Conservation (phyloP, 192 early-diverging fungal genomes). For the Coemansia sp. region DNA sequence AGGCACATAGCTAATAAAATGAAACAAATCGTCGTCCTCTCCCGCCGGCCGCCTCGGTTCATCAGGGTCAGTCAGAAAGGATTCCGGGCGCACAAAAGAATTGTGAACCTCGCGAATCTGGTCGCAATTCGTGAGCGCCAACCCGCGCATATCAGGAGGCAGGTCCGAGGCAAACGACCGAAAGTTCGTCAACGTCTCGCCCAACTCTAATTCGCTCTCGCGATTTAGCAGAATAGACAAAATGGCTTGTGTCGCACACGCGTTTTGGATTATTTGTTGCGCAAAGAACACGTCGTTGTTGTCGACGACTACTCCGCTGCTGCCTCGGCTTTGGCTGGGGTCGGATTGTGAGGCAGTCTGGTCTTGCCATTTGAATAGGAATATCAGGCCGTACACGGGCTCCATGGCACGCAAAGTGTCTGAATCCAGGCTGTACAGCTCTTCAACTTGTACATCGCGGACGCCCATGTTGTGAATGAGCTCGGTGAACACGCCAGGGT, state of each 20-base stretch:
- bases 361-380: slow-evolving; percentile 79
- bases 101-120: slow-evolving; percentile 76
- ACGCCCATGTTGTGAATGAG: slow-evolving; percentile 76
- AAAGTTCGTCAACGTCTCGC: slow-evolving; percentile 66
- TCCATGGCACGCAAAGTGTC: slow-evolving; percentile 62
- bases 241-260: slow-evolving; percentile 87
- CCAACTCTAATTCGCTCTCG: slow-evolving; percentile 63
- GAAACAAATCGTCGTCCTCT: slow-evolving; percentile 73
- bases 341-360: slow-evolving; percentile 18
- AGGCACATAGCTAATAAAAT: slow-evolving; percentile 80
- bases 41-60: slow-evolving; percentile 50
- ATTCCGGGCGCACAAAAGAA: slow-evolving; percentile 76
- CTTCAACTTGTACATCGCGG: slow-evolving; percentile 73
- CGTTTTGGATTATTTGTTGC: slow-evolving; percentile 76
- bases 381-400: slow-evolving; percentile 80
- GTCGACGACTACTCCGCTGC: slow-evolving; percentile 35
- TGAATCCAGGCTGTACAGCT: slow-evolving; percentile 75
- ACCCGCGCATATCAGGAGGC: slow-evolving; percentile 74
- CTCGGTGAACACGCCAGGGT: slow-evolving; percentile 87
- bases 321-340: slow-evolving; percentile 2
- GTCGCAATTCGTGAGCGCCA: slow-evolving; percentile 79
- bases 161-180: slow-evolving; percentile 72
- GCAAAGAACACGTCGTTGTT: slow-evolving; percentile 70
- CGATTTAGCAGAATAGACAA: slow-evolving; percentile 72
- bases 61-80: slow-evolving; percentile 66